These are phyloP conservation scores for Aspergillus fumigatiaffinis DNA, from an alignment of 2,329 filamentous ascomycete species.

Conservation along the genomic window DNA sequence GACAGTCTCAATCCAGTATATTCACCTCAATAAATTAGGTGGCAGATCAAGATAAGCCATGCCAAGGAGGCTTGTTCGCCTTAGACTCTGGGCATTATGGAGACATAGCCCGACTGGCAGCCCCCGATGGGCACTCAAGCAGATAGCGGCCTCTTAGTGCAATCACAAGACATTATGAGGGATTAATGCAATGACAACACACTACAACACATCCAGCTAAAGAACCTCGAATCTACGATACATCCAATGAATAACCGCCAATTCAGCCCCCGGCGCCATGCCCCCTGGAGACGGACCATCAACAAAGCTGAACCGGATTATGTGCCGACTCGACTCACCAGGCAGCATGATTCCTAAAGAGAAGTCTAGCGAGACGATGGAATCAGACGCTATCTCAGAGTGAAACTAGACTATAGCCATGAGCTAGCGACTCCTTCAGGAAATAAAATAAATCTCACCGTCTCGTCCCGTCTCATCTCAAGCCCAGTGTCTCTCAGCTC, in stretches of 20 bases:
- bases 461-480: not conserved
- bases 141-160: no score
- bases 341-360: not conserved
- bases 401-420: no score
- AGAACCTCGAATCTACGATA: not conserved
- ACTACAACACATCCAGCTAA: not conserved
- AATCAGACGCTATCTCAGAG: no score
- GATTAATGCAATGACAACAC: not conserved
- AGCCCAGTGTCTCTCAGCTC: not conserved
- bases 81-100: not conserved
- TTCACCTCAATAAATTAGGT: not conserved
- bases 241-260: no score
- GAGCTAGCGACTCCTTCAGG: not conserved
- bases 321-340: not conserved
- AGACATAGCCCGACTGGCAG: not conserved
- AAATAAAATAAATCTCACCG: not conserved
- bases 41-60: not conserved
- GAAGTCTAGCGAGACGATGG: no score
- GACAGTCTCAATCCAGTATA: not conserved
- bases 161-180: no score
- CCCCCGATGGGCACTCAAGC: not conserved
- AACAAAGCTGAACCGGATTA: not conserved
- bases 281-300: not conserved
- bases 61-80: slow-evolving; percentile 1
- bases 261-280: no score